Base-by-base conservation (phyloP, 1,139 yeast genomes). In the Lodderomyces parapsilosis region DNA sequence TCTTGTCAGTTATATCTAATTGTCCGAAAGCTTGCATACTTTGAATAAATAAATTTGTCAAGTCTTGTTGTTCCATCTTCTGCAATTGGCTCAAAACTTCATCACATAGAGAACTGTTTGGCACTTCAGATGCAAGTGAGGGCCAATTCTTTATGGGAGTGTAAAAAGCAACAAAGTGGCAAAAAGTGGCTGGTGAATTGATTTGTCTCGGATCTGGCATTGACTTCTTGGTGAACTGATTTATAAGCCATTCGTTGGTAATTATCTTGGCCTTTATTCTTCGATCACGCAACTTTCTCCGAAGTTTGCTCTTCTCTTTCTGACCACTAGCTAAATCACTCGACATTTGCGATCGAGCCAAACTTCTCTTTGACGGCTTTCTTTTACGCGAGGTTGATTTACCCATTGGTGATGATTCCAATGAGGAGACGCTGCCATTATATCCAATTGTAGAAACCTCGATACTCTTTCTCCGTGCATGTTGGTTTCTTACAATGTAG, bases 231-330 rank as follows among this genome's bases (percentile, higher is more conserved):
- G 58, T 57, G 44, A 56, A 55, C 30, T 45, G 44, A 20, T 50
- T 47, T 9, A 49, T 30, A 9, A 54, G 50, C 52, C 55, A 49
- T 18, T 53, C 54, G 30, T 46, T 48, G 7, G 57, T 49, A 17
- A 49, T 33, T 10, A 57, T 38, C 30, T 51, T 55, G 0, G 62
- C 56, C 43, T 57, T 57, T 17, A 57, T 57, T 25, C 51, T 47
- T 20, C 57, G 40, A 46, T 57, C 62, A 28, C 60, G 39, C 30
- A 48, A 37, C 43, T 53, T 57, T 24, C 62, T 43, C 41, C 60
- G 43, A 13, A 49, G 44, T 38, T 51, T 56, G 46, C 56, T 57
- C 39, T 49, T 53, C 25, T 56, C 59, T 30, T 48, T 49, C 37
- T 46, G 51, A 10, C 50, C 51, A 40, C 45, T 42, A 2, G 47